These are phyloP conservation scores for Epichloe festucae DNA, from an alignment of 2,329 filamentous ascomycete genomes.

Conservation along the genomic window DNA sequence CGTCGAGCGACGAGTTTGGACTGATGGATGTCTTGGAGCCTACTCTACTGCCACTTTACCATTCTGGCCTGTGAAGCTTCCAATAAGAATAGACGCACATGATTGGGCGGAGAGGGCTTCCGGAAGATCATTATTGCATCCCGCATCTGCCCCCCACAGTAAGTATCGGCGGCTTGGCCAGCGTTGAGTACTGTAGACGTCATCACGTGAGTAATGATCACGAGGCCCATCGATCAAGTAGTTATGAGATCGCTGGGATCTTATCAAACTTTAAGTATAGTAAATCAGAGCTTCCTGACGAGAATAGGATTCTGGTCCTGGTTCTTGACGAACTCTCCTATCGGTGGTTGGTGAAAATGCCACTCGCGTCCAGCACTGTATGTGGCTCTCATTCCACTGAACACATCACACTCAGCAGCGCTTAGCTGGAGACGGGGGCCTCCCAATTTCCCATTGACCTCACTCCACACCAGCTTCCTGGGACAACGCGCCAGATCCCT, in stretches of 20 bases:
- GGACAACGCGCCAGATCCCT: slow-evolving; percentile 5
- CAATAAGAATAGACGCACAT: neutral
- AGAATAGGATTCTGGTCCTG: neutral
- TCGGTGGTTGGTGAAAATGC: neutral
- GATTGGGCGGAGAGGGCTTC: slow-evolving; percentile 13
- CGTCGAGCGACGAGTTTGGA: neutral
- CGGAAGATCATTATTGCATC: slow-evolving; percentile 18
- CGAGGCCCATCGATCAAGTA: slow-evolving; percentile 12
- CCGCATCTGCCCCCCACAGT: slow-evolving; percentile 16
- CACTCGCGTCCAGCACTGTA: slow-evolving; percentile 6
- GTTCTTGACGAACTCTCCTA: neutral
- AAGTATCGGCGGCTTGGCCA: neutral
- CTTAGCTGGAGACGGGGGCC: slow-evolving; percentile 4
- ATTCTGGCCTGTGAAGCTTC: neutral
- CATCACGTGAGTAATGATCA: slow-evolving; percentile 24
- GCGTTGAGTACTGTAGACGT: slow-evolving; percentile 13
- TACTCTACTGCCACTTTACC: neutral
- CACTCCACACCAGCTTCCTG: slow-evolving; percentile 5
- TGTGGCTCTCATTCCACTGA: slow-evolving; percentile 3
- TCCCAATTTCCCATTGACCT: slow-evolving; percentile 5
- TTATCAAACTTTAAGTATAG: neutral
- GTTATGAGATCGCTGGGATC: neutral
- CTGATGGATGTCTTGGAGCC: neutral
- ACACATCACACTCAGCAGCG: slow-evolving; percentile 3
- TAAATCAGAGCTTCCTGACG: neutral